A percentile compares a stretch with the other conserved stretches of the same genome.
These are phyloP conservation scores for fission yeast (Schizosaccharomyces pombe) DNA, from an alignment of 805 yeast genomes.

Conservation along the genomic window DNA sequence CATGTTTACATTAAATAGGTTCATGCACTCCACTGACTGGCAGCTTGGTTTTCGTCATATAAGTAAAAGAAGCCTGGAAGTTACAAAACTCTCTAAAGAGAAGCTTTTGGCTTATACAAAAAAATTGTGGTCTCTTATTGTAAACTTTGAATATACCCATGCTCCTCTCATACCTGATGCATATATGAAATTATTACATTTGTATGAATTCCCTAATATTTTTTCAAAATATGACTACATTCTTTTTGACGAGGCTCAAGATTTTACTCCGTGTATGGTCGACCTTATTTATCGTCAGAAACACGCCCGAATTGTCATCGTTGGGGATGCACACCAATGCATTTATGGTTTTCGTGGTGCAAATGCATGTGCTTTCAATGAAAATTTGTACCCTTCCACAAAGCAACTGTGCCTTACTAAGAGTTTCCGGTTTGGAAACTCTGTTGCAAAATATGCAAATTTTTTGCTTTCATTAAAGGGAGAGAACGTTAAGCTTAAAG, in stretches of 20 bases:
- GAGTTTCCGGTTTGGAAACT: background rate
- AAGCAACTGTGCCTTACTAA: background rate
- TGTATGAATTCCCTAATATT: background rate
- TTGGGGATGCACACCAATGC: slow-evolving; percentile 2
- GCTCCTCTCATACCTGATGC: slow-evolving; percentile 1
- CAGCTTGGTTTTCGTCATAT: background rate
- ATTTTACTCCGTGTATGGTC: slow-evolving; percentile 1
- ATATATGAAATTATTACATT: background rate
- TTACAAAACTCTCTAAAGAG: background rate
- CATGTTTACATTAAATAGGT: background rate
- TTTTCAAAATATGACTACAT: background rate
- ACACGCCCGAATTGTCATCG: background rate
- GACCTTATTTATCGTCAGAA: background rate
- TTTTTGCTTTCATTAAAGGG: background rate
- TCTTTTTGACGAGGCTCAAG: slow-evolving; percentile 1
- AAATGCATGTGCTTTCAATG: background rate
- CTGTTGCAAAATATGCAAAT: background rate
- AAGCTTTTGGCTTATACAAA: background rate
- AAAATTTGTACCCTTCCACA: background rate
- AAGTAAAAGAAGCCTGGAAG: background rate
- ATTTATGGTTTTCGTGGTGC: slow-evolving; percentile 2
- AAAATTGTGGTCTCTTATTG: background rate
- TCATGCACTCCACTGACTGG: background rate
- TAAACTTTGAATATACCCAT: background rate
- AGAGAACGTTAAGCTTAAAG: background rate